Percentiles rank a stretch among this genome's conserved stretches.
phyloP scores from a whole-genome alignment of 202 grass and related monocot species.

The Hordeum pubiflorum region DNA sequence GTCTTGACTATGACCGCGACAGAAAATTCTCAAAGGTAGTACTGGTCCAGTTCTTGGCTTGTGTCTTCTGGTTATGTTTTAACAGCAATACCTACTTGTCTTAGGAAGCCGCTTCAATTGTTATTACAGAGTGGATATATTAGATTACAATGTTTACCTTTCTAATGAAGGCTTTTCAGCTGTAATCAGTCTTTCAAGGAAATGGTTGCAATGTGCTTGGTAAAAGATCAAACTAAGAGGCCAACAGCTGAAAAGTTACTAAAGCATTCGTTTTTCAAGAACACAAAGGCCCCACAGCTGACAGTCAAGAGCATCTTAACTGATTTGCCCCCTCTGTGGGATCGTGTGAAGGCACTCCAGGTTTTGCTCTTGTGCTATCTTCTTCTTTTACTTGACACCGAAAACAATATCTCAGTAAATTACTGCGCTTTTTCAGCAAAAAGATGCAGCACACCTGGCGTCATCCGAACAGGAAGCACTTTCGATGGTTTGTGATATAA shows the following conservation, averaged over 20 bases:
- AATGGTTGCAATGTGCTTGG: conserved; percentile 86
- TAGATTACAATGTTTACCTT: conserved; percentile 31
- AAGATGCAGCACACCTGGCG: conserved; percentile 75
- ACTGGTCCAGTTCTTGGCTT: conserved; percentile 21
- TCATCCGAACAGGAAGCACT: conserved; percentile 70
- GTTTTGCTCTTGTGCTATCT: conserved; percentile 31
- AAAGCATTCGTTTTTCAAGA: conserved; percentile 75
- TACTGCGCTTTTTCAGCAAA: conserved; percentile 39
- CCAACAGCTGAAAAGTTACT: conserved; percentile 66
- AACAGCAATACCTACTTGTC: conserved; percentile 14
- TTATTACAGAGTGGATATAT: background rate
- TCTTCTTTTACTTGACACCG: conserved; percentile 6
- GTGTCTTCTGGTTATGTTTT: background rate
- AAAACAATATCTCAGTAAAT: conserved; percentile 16
- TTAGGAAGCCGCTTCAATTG: conserved; percentile 6
- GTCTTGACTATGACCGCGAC: conserved; percentile 80
- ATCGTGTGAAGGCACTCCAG: conserved; percentile 74
- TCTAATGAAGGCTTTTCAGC: conserved; percentile 62
- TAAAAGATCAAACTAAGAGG: conserved; percentile 79
- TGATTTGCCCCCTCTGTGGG: conserved; percentile 65
- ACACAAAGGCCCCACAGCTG: conserved; percentile 49
- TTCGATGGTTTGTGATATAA: conserved; percentile 49
- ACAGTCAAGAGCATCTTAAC: conserved; percentile 50
- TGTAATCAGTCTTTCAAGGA: conserved; percentile 82
- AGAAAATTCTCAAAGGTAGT: conserved; percentile 80